phyloP scores from a whole-genome alignment of 2,329 filamentous ascomycete species.

The Pseudogymnoascus sp. region DNA sequence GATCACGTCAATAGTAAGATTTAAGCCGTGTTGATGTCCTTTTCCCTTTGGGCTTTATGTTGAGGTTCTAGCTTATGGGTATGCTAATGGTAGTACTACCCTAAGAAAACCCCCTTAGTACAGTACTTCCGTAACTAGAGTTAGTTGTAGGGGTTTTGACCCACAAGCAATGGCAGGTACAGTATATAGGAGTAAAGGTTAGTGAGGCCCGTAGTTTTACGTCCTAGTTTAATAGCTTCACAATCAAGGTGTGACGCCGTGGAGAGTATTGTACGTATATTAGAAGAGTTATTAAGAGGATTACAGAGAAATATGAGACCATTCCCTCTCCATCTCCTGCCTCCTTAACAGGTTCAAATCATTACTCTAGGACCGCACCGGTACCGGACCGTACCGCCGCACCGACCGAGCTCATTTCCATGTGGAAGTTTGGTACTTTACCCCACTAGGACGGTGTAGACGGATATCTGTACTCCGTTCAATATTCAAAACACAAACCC shows the following conservation, averaged over 20 bases:
- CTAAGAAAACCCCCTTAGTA: no score
- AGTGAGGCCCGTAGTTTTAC: no score
- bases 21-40: no score
- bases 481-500: not conserved
- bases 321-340: not conserved
- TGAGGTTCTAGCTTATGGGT: no score
- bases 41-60: no score
- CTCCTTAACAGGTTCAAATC: not conserved
- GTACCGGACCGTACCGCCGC: not conserved
- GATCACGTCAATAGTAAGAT: no score
- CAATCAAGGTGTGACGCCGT: not conserved
- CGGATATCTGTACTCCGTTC: not conserved
- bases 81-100: no score
- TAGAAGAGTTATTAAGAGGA: not conserved
- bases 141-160: no score
- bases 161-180: no score
- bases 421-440: not conserved
- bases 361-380: not conserved
- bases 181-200: not conserved
- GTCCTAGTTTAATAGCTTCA: not conserved
- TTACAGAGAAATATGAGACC: not conserved
- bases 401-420: not conserved
- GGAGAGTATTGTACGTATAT: not conserved
- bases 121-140: no score
- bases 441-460: not conserved